Base-by-base conservation (phyloP, 495 filamentous ascomycete genomes). In the Filosporella fistucella region DNA sequence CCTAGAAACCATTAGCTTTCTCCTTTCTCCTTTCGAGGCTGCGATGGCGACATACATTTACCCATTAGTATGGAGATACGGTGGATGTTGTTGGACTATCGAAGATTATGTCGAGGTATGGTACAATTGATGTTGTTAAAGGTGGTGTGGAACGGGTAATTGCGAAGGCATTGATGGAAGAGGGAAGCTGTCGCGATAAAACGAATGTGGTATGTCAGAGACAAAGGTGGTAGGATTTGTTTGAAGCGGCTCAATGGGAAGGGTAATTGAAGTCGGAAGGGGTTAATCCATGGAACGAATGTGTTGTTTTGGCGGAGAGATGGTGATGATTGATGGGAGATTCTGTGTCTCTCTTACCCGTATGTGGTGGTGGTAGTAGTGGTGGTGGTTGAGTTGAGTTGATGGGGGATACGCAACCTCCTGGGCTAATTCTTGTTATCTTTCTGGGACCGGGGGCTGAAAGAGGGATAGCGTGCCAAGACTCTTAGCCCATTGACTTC, bases 11-110 rank as follows among this genome's bases (percentile, higher is more conserved):
- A 41, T 52, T 21, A 49, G 42, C 21, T 12, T 10, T 16, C 4
- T 20, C n/a, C 16, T 7, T 0, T 42, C 17, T 5, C 7, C 39
- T 22, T 16, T 11, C 4, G 18, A 32, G 20, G 32, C 13, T 12
- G 26, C 8, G 11, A n/a, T 21, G 8, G 47, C 32, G 37, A 47
- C 57, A 32, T 56, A 59, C 57, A 59, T 59, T 59, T 59, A 56
- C 57, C 57, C 57, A 59, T 59, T 13, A 47, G 52, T 44, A 40
- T 41, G 44, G 36, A 10, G 12, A n/a, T n/a, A n/a, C n/a, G n/a
- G n/a, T n/a, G n/a, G n/a, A n/a, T n/a, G n/a, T n/a, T n/a, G n/a
- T n/a, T n/a, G n/a, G n/a, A n/a, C n/a, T n/a, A n/a, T n/a, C n/a
- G n/a, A n/a, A n/a, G n/a, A n/a, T n/a, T n/a, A n/a, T n/a, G n/a